Evolutionary conservation across 345 rosid species (phyloP).

Genomic region (Arabidopsis suecica): DNA sequence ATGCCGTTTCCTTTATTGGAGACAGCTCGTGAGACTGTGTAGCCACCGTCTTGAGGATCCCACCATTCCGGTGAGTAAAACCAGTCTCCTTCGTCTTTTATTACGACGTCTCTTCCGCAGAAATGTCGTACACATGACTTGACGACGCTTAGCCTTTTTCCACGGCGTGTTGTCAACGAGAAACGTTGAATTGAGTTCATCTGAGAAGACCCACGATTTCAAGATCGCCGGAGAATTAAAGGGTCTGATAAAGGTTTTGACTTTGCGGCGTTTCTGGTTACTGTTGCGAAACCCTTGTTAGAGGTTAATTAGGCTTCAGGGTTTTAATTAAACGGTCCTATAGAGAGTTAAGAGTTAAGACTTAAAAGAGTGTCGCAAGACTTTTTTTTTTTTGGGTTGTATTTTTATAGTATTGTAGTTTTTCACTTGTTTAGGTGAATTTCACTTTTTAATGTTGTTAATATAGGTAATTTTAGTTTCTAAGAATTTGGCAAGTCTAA

Average conservation of each 20-base stretch:
- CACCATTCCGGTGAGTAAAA: conserved; percentile 85
- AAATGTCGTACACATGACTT: conserved; percentile 50
- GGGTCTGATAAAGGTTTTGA: not conserved
- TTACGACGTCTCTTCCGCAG: conserved; percentile 50
- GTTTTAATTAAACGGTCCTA: not conserved
- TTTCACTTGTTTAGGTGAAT: too few species aligned
- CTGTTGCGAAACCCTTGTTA: not conserved
- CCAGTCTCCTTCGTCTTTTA: conserved; percentile 92
- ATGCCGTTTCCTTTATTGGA: conserved; percentile 79
- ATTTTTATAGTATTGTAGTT: too few species aligned
- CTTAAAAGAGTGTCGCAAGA: too few species aligned
- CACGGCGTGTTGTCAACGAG: conserved; percentile 8
- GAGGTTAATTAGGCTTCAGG: not conserved
- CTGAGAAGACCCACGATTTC: not conserved
- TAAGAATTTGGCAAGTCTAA: too few species aligned
- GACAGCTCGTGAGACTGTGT: conserved; percentile 55
- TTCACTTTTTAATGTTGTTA: too few species aligned
- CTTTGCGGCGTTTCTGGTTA: conserved; percentile 48
- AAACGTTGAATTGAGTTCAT: conserved; percentile 35
- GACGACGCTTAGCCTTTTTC: conserved; percentile 21
- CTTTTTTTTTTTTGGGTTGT: too few species aligned
- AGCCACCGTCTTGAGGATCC: conserved; percentile 56
- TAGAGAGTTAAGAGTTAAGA: too few species aligned
- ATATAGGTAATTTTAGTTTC: too few species aligned
- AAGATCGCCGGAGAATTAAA: conserved; percentile 16